phyloP scores from a whole-genome alignment of 306 rosid genomes.

The Cicer bijugum region DNA sequence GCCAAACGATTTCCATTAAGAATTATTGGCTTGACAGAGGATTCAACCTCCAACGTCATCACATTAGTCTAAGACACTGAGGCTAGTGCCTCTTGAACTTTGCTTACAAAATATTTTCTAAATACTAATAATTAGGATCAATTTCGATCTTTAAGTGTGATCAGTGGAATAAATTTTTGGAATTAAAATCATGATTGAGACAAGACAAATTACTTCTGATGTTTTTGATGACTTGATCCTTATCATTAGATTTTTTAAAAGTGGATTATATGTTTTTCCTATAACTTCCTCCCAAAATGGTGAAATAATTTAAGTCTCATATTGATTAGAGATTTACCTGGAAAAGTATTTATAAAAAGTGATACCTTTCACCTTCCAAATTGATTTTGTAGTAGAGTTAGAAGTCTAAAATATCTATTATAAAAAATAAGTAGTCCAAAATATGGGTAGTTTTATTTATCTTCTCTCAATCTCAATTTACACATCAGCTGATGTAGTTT shows the following conservation, averaged over 20 bases:
- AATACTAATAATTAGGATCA: neutral
- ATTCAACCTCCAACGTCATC: slow-evolving; percentile 13
- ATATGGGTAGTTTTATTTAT: slow-evolving; percentile 9
- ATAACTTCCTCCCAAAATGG: too few relatives aligned
- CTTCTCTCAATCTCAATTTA: slow-evolving; percentile 29
- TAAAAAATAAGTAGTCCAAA: neutral
- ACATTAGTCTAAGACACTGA: slow-evolving; percentile 6
- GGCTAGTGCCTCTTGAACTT: slow-evolving; percentile 4
- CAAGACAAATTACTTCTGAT: neutral
- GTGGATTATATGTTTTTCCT: too few relatives aligned
- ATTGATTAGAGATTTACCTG: too few relatives aligned
- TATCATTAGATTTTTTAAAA: too few relatives aligned
- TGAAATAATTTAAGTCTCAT: too few relatives aligned
- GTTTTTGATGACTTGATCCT: neutral
- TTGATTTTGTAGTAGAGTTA: neutral
- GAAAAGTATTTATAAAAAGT: too few relatives aligned
- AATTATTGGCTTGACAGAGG: neutral
- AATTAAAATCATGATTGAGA: neutral
- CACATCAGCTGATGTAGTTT: slow-evolving; percentile 24
- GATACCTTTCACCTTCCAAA: too few relatives aligned
- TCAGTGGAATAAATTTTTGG: neutral
- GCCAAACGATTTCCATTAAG: neutral
- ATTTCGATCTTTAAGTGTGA: neutral
- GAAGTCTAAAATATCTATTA: neutral
- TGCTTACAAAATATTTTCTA: neutral